phyloP scores from a whole-genome alignment of 352 stramenopile genomes.

The Pythium brassicae region DNA sequence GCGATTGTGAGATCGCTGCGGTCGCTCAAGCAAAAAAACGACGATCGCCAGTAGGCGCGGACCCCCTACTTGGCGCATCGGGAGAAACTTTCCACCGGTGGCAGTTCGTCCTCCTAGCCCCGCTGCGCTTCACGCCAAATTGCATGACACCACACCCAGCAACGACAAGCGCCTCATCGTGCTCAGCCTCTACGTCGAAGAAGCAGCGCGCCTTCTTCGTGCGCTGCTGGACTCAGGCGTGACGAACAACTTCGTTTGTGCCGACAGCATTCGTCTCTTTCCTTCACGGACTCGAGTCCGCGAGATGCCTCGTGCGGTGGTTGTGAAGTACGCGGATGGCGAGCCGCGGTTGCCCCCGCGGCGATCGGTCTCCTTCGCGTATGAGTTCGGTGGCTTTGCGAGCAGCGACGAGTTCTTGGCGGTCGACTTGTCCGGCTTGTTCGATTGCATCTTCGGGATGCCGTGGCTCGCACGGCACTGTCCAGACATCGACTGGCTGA shows the following conservation, averaged over 20 bases:
- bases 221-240: neutral
- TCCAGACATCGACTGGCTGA: conserved; percentile 19
- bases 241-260: neutral
- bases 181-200: conserved; percentile 13
- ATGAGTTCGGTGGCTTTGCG: conserved; percentile 17
- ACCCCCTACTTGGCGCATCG: neutral
- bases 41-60: neutral
- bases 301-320: neutral
- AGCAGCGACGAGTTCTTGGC: conserved; percentile 21
- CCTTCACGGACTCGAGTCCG: neutral
- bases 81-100: neutral
- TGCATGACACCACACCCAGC: conserved; percentile 13
- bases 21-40: neutral
- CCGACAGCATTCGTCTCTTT: neutral
- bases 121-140: conserved; percentile 1
- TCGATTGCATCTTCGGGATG: conserved; percentile 28
- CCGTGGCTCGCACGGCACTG: conserved; percentile 21
- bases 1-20: neutral
- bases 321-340: neutral
- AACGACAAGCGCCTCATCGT: conserved; percentile 15
- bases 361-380: conserved; percentile 11
- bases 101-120: too few species aligned
- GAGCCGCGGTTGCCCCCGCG: conserved; percentile 9
- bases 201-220: neutral
- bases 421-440: conserved; percentile 20